Base-by-base conservation (phyloP, 2,329 filamentous ascomycete genomes). In the Penicillium sp. region DNA sequence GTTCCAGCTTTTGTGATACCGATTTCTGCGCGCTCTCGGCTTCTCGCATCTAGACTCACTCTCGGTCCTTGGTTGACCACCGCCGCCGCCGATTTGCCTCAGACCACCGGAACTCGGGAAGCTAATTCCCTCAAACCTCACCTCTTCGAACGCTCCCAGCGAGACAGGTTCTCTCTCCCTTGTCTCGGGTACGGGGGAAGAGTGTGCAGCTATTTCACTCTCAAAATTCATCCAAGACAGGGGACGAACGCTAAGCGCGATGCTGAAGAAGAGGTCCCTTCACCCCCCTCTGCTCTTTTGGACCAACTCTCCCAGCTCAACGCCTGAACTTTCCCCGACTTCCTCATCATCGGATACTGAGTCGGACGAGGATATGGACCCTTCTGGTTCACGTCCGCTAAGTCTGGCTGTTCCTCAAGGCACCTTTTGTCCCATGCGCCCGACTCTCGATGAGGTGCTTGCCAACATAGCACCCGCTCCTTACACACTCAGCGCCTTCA, bases 401-500 rank as follows among this genome's bases (percentile, higher is more conserved):
- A 82, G 79, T 72, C 70, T 82, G 64, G 72, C 74, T 49, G 73
- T 77, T 58, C 76, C 78, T 52, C 69, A 71, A 63, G 76, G 78
- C 64, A 72, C 72, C 53, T 75, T 75, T 57, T 73, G 75, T 67
- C 69, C 78, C 76, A 85, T 73, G 69, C 82, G 88, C 71, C 94
- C 92, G 48, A 90, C 92, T 31, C 83, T 99, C 54, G 86, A 89
- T 62, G 94, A 98, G 71, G 96, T 99, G 30, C 86, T 99, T 49
- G 86, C 91, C 67, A 95, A 97, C 79, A 87, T 86, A 49, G 91
- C 95, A 41, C 88, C 91, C 8, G 89, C 92, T 46, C 95, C 95
- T 68, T 98, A 92, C 85, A 97, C 93, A 0, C 83, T 97, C 8
- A 89, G 88, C 63, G 94, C 94, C 35, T 98, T 98, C 78, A 98